phyloP scores from a whole-genome alignment of 2,329 filamentous ascomycete genomes.

The Fusarium phyllophilum region DNA sequence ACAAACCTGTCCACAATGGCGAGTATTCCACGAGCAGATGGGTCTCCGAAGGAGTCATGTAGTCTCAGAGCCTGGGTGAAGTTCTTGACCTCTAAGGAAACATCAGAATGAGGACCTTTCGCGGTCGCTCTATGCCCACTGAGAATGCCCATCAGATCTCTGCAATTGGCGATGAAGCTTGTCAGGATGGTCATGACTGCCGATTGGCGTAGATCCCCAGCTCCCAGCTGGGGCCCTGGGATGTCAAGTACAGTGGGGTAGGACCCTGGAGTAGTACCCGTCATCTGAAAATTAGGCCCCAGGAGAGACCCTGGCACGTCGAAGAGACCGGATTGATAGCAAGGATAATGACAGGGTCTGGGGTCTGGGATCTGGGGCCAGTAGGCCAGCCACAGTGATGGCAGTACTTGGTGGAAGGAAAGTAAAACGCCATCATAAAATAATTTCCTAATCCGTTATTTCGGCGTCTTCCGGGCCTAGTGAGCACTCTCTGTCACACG shows the following conservation, averaged over 20 bases:
- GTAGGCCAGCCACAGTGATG: too few relatives aligned
- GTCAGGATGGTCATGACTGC: background rate
- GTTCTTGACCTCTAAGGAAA: fast-evolving
- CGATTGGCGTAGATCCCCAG: fast-evolving
- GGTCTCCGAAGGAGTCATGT: fast-evolving
- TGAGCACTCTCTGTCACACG: too few relatives aligned
- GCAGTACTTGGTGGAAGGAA: too few relatives aligned
- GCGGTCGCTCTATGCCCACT: fast-evolving
- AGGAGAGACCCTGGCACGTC: fast-evolving
- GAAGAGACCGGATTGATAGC: too few relatives aligned
- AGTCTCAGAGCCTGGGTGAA: fast-evolving
- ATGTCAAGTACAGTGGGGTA: fast-evolving
- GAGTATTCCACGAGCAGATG: fast-evolving
- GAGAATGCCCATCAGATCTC: background rate
- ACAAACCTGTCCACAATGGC: background rate
- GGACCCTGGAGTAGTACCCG: fast-evolving
- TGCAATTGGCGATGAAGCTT: background rate
- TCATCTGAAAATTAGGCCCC: fast-evolving
- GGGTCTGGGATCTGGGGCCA: too few relatives aligned
- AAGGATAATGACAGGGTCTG: too few relatives aligned
- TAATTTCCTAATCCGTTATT: too few relatives aligned
- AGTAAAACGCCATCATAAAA: too few relatives aligned
- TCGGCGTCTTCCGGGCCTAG: too few relatives aligned
- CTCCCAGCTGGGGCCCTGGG: fast-evolving
- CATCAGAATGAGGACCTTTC: fast-evolving